phyloP scores from a whole-genome alignment of 345 rosid species.

The Arabis hirsuta region DNA sequence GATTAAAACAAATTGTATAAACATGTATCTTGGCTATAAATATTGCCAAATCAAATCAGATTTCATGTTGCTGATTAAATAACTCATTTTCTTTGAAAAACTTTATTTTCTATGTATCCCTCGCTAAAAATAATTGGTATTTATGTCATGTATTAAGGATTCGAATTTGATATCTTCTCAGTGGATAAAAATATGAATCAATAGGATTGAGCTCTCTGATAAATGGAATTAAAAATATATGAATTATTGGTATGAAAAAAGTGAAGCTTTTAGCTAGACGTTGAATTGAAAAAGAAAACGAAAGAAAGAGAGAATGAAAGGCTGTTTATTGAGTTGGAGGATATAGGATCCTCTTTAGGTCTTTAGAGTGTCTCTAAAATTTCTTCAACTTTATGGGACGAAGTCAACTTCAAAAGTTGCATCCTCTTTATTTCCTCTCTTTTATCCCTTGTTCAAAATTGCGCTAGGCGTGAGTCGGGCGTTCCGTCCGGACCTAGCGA shows the following conservation, averaged over 20 bases:
- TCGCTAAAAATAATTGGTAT: neutral
- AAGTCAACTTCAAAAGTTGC: slow-evolving; percentile 32
- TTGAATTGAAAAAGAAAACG: neutral
- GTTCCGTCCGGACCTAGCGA: too few relatives aligned
- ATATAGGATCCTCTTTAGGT: slow-evolving; percentile 15
- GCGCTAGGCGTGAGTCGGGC: too few relatives aligned
- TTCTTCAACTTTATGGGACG: neutral
- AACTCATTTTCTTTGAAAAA: too few relatives aligned
- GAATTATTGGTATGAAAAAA: neutral
- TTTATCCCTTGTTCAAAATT: too few relatives aligned
- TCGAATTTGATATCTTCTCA: neutral
- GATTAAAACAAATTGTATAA: too few relatives aligned
- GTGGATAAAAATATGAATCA: neutral
- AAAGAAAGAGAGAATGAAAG: neutral
- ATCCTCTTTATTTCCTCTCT: neutral
- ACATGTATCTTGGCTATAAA: too few relatives aligned
- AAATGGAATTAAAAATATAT: neutral
- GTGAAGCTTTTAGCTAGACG: neutral
- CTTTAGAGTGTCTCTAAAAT: slow-evolving; percentile 11
- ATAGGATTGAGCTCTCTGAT: neutral
- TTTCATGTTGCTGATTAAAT: too few relatives aligned
- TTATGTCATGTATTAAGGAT: neutral
- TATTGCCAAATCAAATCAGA: too few relatives aligned
- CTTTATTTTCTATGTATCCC: too few relatives aligned
- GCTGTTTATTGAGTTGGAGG: slow-evolving; percentile 13